These are phyloP conservation scores for Prunus dulcis DNA, from an alignment of 306 rosid genomes.

Conservation along the genomic window DNA sequence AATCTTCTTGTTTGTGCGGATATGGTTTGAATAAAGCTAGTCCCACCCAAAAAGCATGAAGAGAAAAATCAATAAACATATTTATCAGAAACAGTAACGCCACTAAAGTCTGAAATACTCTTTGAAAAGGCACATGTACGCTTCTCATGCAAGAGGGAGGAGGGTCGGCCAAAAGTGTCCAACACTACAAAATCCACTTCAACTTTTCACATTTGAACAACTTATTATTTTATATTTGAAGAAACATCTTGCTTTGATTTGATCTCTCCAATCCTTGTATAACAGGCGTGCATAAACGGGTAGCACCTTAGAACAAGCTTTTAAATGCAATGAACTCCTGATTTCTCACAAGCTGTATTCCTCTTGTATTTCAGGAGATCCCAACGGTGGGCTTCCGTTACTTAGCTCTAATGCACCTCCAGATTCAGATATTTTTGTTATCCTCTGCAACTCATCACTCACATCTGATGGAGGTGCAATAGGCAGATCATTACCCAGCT, in stretches of 20 bases:
- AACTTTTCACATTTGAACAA: neutral
- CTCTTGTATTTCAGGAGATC: conserved; percentile 57
- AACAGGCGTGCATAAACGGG: neutral
- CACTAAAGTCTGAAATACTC: neutral
- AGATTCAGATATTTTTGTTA: conserved; percentile 46
- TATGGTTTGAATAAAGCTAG: too few species aligned
- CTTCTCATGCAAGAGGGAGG: neutral
- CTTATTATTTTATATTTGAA: neutral
- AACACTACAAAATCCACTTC: conserved; percentile 3
- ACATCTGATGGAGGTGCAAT: conserved; percentile 36
- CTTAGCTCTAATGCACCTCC: conserved; percentile 46
- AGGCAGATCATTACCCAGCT: conserved; percentile 39
- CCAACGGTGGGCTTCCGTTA: conserved; percentile 45
- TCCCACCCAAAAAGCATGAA: conserved; percentile 1
- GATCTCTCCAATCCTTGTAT: neutral
- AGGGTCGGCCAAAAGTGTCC: neutral
- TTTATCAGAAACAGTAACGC: neutral
- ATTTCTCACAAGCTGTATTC: conserved; percentile 4
- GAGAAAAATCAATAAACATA: neutral
- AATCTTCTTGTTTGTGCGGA: too few species aligned
- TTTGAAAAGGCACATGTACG: neutral
- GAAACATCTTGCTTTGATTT: neutral
- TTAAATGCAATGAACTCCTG: neutral
- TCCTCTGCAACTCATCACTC: conserved; percentile 48
- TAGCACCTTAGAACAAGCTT: neutral